Evolutionary conservation across 495 filamentous ascomycete species (phyloP).

Genomic region (Chlorociboria aeruginascens): DNA sequence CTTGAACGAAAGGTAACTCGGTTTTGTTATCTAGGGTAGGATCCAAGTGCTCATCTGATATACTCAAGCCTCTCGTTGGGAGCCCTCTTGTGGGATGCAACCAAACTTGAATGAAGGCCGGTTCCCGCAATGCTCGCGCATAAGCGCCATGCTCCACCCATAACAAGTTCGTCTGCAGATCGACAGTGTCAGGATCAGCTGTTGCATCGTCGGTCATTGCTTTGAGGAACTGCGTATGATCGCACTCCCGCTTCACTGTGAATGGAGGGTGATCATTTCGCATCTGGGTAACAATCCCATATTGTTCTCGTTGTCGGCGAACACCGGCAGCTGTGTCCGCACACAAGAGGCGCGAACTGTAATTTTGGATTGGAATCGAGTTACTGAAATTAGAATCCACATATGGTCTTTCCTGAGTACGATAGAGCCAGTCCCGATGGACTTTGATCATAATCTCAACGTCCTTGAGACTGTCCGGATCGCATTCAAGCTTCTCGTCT

Average conservation of each 20-base stretch:
- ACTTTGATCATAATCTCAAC: constrained; percentile 13
- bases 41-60: background rate
- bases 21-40: too few species aligned
- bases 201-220: constrained; percentile 2
- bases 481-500: background rate
- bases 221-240: constrained; percentile 9
- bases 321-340: background rate
- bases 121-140: constrained; percentile 8
- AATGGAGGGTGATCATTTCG: constrained; percentile 14
- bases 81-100: constrained; percentile 14
- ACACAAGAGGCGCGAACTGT: constrained; percentile 8
- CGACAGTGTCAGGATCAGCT: constrained; percentile 1
- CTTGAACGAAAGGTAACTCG: too few species aligned
- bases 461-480: constrained; percentile 10
- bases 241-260: constrained; percentile 3
- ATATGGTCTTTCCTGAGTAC: background rate
- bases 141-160: constrained; percentile 11
- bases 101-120: constrained; percentile 13
- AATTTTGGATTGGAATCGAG: background rate
- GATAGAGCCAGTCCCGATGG: constrained; percentile 13
- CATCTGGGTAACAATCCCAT: constrained; percentile 7
- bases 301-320: background rate
- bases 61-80: background rate
- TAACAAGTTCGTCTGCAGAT: constrained; percentile 1
- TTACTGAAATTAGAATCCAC: background rate